Evolutionary conservation across 2,329 filamentous ascomycete genomes (phyloP), one percentile per base, ranked within the genome.

Genomic region (Monilinia fructigena): DNA sequence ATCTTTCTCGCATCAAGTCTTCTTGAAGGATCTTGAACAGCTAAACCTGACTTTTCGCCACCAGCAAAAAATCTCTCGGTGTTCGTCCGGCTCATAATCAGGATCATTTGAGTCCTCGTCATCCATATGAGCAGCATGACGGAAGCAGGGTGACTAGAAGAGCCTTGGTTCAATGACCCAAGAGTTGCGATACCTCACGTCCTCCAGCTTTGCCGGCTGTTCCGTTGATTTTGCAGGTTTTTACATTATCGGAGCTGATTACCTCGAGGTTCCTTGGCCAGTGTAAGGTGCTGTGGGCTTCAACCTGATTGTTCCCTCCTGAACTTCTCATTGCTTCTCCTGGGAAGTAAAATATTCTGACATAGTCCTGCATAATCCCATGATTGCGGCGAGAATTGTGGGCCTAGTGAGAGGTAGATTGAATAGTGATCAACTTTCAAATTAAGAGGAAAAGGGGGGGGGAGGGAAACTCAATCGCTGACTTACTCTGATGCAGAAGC

Each of bases 11-110:
- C 79, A 52, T 84, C 83, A 2, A 82, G 79, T 74, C 66, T 66
- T 26, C 70, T 70, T 12, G 50, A 47, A 1, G 87, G 87, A 72
- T 89, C 87, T 73, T 89, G 86, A 31, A 90, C 85, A 28, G 87
- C 88, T 55, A 90, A 77, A 0, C 86, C 88, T 40, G 91, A 94
- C 82, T 95, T 95, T 79, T 94, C 92, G 45, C 92, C 92, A 62
- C 92, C 92, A 26, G 92, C 89, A 77, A 93, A 95, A 93, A 80
- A 74, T 95, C 90, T 68, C 87, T 80, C 8, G 82, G 82, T 86
- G 83, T 47, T 85, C 81, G 38, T 88, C 85, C 1, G 83, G 80
- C 3, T 83, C 80, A 1, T 83, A 81, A 31, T 83, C 80, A 10
- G 83, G 80, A n/a, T 85, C 81, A 20, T 87, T 84, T 4, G 85